Base-by-base conservation (phyloP, 2,329 filamentous ascomycete genomes). In the Raffaelea arxii region DNA sequence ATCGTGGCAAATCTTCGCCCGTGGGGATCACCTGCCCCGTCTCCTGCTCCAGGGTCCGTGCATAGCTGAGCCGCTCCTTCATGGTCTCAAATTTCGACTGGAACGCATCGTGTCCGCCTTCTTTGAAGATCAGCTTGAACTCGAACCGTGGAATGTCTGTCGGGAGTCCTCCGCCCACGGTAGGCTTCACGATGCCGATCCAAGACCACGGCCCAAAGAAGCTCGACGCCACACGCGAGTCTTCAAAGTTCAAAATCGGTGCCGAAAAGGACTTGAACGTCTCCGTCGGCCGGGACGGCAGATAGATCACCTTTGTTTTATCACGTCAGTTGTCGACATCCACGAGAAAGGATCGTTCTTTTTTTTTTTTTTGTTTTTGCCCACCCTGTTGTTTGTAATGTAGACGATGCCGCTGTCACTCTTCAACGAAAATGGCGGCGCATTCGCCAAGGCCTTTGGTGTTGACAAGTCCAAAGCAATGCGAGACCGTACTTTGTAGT, bases 131-230 rank as follows among this genome's bases (percentile, higher is more conserved):
- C 57, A 96, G 75, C 61, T 86, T 89, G 54, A 94, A 65, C 57
- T 92, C 87, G 38, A 95, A 72, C 24, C 82, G 79, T 18, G 82
- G 75, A 51, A 87, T 75, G 21, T 83, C 72, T 5, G 82, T 67
- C 1, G 90, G 86, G 43, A 96, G 86, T 43, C 87, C 86, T 32
- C 92, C 92, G 30, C 86, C 86, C 1, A 83, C 69, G 22, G 94
- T 86, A 2, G 91, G 88, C 56, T 84, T 83, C 49, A 94, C 80
- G 39, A 83, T 69, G 22, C 85, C 84, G 47, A 80, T 80, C 90
- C 90, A 97, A 54, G 86, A 84, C 71, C 94, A 96, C 4, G 88
- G 84, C 19, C 91, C 90, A 63, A 95, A 94, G 72, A 90, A 94
- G 27, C 91, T 90, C 3, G 90, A 86, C 25, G 83, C 81, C 50